Evolutionary conservation across 164 flowering plant species (phyloP), one percentile per base, ranked within the genome.

Genomic region (Magnolia sinica): DNA sequence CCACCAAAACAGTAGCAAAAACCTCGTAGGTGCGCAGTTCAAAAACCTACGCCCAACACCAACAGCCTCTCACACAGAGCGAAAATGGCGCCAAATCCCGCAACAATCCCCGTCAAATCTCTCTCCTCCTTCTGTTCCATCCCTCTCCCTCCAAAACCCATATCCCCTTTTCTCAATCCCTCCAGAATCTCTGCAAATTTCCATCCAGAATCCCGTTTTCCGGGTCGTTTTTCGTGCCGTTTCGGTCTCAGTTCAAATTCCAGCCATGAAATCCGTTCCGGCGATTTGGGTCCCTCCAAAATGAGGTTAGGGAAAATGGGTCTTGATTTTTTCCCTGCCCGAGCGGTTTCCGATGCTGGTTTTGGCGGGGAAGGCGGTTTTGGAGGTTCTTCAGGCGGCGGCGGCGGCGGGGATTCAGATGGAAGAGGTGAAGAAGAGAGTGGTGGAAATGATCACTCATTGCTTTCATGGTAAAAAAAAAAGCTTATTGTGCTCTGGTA

Each of bases 381-480:
- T 77, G 89, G 92, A 19, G 86, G 86, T 50, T 77, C 76, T 50
- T 73, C 74, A 7, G 91, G 91, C 11, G 90, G 71, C 64, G 89
- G 89, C 0, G 81, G 92, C 13, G 89, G 70, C 64, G 89, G 89
- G 0, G 82, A 78, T 73, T 83, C 83, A 18, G 84, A 79, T 63
- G 89, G 83, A 27, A 80, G 76, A 29, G 77, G 76, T 61, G 84
- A 81, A n/a, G 81, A 23, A 23, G 79, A 78, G 61, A 67, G 67
- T 70, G 86, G 84, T 24, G 83, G 85, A 55, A 80, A 74, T 69
- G 80, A 84, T 3, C 76, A 87, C 86, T 88, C 90, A 27, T 81
- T 88, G 58, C 83, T 89, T 61, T 86, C 90, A 63, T 88, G 92
- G 92, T 91, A 83, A 77, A 37, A 37, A 37, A 37, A 37, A 37